Evolutionary conservation across 768 basidiomycete species (phyloP), one percentile per base, ranked within the genome.

Genomic region (Naematelia encephala): DNA sequence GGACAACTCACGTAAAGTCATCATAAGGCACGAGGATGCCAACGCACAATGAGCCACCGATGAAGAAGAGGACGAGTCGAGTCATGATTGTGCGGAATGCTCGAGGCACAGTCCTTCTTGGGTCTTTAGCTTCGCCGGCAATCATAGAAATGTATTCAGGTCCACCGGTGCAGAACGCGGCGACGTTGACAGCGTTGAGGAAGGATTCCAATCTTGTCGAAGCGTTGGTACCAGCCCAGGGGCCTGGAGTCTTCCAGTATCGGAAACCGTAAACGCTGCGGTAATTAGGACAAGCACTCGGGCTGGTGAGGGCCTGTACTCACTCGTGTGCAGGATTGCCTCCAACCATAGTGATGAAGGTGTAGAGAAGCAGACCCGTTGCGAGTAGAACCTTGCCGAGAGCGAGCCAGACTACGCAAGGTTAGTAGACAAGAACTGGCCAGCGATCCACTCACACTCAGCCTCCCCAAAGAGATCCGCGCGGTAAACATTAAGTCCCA

Each of bases 271-370:
- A n/a, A n/a, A n/a, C n/a, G n/a, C n/a, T 25, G 1, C 13, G 39
- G n/a, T 27, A n/a, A 51, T 28, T 21, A 51, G 49, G 23, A 19
- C 49, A n/a, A 51, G 56, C 25, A 65, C 59, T 10, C 53, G 64
- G 19, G 60, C 63, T 16, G 61, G 67, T 27, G 55, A 51, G n/a
- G n/a, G n/a, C n/a, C 57, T 65, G 64, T 61, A 61, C 64, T 47
- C 34, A 68, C 43, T 85, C 83, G 50, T 79, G 82, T 23, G 80
- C 61, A 1, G 84, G 84, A 68, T 84, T 84, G 5, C 84, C 84
- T 13, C 84, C 84, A 10, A 83, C 80, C 84, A 85, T 84, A 13
- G 82, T 83, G 29, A 84, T 71, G 57, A 85, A 83, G 2, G 84
- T 84, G 67, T 84, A 84, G 11, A 70, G 56, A 56, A 83, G 81